phyloP scores from a whole-genome alignment of 2,329 filamentous ascomycete genomes.

The Dactylellina drechsleri region DNA sequence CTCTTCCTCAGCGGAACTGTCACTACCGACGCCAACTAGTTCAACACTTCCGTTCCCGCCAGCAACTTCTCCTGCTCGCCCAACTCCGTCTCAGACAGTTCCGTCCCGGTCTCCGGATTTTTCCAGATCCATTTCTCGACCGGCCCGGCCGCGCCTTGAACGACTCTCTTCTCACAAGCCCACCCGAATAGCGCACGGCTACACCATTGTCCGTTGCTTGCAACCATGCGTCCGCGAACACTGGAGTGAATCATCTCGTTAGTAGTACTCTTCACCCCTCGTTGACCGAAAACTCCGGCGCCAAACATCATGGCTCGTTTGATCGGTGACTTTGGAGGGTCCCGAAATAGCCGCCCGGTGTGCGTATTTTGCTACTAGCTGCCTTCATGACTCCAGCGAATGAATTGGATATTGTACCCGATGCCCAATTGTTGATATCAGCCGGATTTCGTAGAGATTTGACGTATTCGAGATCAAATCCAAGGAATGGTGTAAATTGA shows the following conservation, averaged over 20 bases:
- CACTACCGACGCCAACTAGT: constrained; percentile 25
- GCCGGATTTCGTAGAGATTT: constrained; percentile 55
- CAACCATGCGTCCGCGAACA: constrained; percentile 47
- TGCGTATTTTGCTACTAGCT: constrained; percentile 47
- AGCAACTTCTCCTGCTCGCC: constrained; percentile 39
- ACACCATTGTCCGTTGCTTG: constrained; percentile 50
- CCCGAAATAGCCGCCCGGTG: constrained; percentile 41
- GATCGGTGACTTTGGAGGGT: constrained; percentile 40
- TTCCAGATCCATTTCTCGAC: constrained; percentile 47
- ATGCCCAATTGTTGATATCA: constrained; percentile 59
- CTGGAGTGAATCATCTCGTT: constrained; percentile 51
- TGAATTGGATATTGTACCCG: constrained; percentile 61
- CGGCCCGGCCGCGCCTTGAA: constrained; percentile 31
- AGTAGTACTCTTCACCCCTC: constrained; percentile 30
- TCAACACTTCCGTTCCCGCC: constrained; percentile 46
- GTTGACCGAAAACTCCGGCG: constrained; percentile 38
- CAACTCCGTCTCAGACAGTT: constrained; percentile 34
- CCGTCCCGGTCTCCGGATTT: constrained; percentile 40
- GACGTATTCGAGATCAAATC: constrained; percentile 61
- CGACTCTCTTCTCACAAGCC: constrained; percentile 35
- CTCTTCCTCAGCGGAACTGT: constrained; percentile 34
- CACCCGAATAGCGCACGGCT: constrained; percentile 48
- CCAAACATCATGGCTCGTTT: constrained; percentile 49
- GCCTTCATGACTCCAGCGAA: constrained; percentile 49
- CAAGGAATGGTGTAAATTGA: constrained; percentile 61